Percentiles rank a stretch among this genome's conserved stretches.
Evolutionary conservation across 116 monocot species (phyloP).

Genomic region (Zostera marina): DNA sequence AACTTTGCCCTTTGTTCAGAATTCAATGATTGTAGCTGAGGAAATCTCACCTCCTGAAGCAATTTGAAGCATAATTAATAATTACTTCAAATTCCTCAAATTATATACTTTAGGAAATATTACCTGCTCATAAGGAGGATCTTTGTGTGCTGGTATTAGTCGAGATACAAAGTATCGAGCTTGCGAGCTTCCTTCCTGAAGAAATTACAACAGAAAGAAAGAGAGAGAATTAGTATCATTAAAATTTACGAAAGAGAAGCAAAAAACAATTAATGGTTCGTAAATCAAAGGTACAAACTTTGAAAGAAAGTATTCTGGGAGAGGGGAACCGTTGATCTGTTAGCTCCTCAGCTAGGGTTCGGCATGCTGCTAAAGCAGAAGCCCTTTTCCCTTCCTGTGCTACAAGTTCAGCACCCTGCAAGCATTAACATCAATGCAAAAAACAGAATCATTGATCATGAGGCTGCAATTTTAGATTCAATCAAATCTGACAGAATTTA

Average conservation of each 20-base stretch:
- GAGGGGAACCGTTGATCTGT: constrained; percentile 87
- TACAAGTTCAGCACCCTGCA: constrained; percentile 87
- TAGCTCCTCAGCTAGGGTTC: constrained; percentile 92
- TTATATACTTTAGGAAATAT: neutral
- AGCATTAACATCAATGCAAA: constrained; percentile 4
- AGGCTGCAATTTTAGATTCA: neutral
- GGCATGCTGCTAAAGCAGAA: constrained; percentile 90
- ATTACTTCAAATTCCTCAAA: neutral
- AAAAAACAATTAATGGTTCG: neutral
- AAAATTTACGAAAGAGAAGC: neutral
- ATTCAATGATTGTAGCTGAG: constrained; percentile 50
- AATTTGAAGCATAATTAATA: neutral
- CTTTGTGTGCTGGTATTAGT: constrained; percentile 92
- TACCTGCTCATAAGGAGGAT: constrained; percentile 99
- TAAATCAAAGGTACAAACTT: constrained; percentile 25
- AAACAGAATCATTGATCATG: neutral
- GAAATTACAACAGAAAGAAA: neutral
- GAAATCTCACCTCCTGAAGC: constrained; percentile 90
- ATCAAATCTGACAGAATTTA: neutral
- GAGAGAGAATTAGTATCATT: neutral
- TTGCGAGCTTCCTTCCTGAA: constrained; percentile 94
- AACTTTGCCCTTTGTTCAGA: constrained; percentile 49
- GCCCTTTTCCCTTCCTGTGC: constrained; percentile 78
- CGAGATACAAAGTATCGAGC: constrained; percentile 91
- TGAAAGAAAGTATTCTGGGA: constrained; percentile 87